Percentiles rank a stretch among this genome's conserved stretches.
Conservation (phyloP, 768 basidiomycete genomes). For the Suillus decipiens region DNA sequence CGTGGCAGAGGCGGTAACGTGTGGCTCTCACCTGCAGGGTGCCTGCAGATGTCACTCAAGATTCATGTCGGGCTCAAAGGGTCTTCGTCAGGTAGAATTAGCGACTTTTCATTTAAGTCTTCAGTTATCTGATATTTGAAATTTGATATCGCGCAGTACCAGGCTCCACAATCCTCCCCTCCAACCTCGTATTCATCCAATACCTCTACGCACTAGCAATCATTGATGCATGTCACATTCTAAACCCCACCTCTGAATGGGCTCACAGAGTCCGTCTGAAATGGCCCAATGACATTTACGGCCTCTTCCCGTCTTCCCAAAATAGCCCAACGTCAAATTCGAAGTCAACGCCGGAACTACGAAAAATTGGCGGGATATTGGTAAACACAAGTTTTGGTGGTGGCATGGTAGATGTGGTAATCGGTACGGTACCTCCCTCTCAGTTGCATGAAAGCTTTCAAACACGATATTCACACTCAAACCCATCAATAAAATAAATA, state of each 20-base stretch:
- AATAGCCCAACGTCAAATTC: constrained; percentile 30
- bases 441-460: too few relatives aligned
- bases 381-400: constrained; percentile 86
- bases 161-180: constrained; percentile 31
- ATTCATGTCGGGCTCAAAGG: too few relatives aligned
- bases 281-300: constrained; percentile 99
- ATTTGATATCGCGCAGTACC: neutral
- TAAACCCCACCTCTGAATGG: constrained; percentile 45
- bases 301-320: constrained; percentile 45
- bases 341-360: constrained; percentile 37
- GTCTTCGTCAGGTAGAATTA: too few relatives aligned
- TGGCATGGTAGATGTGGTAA: constrained; percentile 71
- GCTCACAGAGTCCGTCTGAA: constrained; percentile 75
- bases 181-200: constrained; percentile 87
- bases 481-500: neutral
- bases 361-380: constrained; percentile 90
- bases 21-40: too few relatives aligned
- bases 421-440: constrained; percentile 70
- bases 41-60: too few relatives aligned
- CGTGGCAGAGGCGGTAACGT: too few relatives aligned
- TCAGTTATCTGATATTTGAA: neutral
- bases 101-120: too few relatives aligned
- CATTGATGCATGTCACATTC: constrained; percentile 71
- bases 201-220: constrained; percentile 91
- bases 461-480: too few relatives aligned